Base-by-base conservation (phyloP, 257 asterid genomes). In the Ajuga chamaepitys region DNA sequence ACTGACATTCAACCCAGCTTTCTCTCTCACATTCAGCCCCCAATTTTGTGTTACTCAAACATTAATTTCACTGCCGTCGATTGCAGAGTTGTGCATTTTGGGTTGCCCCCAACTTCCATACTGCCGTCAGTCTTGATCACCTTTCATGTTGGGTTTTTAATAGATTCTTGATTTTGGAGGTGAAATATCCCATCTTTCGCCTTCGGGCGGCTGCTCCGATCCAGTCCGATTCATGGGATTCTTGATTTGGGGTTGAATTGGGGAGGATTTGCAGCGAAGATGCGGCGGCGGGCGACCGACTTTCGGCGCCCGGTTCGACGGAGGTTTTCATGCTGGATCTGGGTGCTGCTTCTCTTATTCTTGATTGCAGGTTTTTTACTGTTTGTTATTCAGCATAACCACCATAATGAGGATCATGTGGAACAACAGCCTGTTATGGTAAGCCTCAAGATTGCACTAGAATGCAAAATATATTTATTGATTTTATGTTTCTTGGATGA, bases 281-380 rank as follows among this genome's bases (percentile, higher is more conserved):
- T 91, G 97, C 81, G 97, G 81, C 88, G 96, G 84, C 92, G 95
- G 91, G 86, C 89, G 68, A 80, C 93, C 93, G 91, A 86, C 38
- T 77, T 77, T 73, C 96, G 96, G 82, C 96, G 95, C 95, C 95
- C 90, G 83, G 85, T 81, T 66, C 75, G 96, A 50, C 74, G 88
- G 87, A 82, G 82, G 70, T 74, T 84, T 41, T 81, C 95, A 42
- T 82, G 80, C 62, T 88, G 95, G 93, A 87, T 90, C 95, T 90
- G 93, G 96, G 78, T 66, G 72, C 82, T 85, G 50, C 83, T 90
- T 56, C 74, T 78, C 53, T 47, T 71, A 58, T 82, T 84, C 71
- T 24, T 72, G 50, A 63, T 82, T 75, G 95, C 87, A 35, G 95
- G 85, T 44, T 79, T 82, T 54, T 74, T 74, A 21, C 71, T 86